Evolutionary conservation across 768 basidiomycete species (phyloP).

Genomic region (Omphalotus guepiniiformis): DNA sequence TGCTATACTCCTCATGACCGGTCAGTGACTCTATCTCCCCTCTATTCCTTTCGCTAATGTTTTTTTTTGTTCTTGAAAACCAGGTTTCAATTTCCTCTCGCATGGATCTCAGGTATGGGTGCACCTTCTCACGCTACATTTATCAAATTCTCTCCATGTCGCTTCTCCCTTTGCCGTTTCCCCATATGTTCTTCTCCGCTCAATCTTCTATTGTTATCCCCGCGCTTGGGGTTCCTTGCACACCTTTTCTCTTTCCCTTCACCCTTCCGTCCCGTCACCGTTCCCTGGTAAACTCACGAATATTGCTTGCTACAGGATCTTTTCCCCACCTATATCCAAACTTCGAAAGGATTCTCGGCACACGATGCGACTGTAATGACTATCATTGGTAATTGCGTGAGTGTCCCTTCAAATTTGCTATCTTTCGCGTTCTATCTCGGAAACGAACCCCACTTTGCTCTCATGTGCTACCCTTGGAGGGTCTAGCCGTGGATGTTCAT

Average conservation of each 20-base stretch:
- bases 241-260: background rate
- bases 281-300: background rate
- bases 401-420: slow-evolving; percentile 20
- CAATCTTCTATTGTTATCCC: background rate
- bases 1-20: slow-evolving; percentile 77
- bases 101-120: slow-evolving; percentile 59
- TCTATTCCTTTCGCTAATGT: background rate
- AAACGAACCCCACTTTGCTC: no score
- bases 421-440: no score
- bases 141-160: background rate
- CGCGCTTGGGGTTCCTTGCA: background rate
- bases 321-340: slow-evolving; percentile 75
- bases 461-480: no score
- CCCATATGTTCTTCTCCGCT: background rate
- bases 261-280: background rate
- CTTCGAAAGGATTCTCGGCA: slow-evolving; percentile 54
- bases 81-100: slow-evolving; percentile 74
- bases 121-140: background rate
- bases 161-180: background rate
- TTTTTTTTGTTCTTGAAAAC: background rate
- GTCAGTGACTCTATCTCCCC: slow-evolving; percentile 18
- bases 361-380: slow-evolving; percentile 67
- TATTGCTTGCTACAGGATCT: slow-evolving; percentile 45
- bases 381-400: slow-evolving; percentile 71
- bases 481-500: no score